Evolutionary conservation across 1,139 yeast genomes (phyloP).

Genomic region (Saccharomyces hybrid): DNA sequence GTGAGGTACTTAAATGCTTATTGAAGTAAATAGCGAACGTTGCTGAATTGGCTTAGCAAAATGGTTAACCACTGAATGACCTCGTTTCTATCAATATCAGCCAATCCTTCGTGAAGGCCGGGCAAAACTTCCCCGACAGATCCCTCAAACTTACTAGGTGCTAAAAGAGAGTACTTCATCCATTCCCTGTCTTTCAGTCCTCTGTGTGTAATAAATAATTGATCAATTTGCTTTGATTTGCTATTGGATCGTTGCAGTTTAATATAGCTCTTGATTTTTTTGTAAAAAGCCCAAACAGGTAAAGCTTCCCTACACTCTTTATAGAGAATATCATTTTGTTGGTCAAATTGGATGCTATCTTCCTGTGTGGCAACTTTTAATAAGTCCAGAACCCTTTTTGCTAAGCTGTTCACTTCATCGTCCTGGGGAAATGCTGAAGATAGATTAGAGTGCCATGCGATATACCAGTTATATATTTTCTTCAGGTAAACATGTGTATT

Average conservation of each 20-base stretch:
- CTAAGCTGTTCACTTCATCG: constrained; percentile 9
- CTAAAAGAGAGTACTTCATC: constrained; percentile 40
- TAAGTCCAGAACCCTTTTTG: constrained; percentile 9
- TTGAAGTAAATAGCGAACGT: constrained; percentile 12
- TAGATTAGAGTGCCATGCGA: constrained; percentile 8
- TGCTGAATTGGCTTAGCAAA: constrained; percentile 20
- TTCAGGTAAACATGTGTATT: constrained; percentile 33
- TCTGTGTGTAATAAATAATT: constrained; percentile 30
- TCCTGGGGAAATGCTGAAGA: constrained; percentile 18
- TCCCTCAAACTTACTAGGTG: constrained; percentile 35
- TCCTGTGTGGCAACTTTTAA: constrained; percentile 10
- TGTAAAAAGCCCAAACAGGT: constrained; percentile 61
- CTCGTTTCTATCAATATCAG: constrained; percentile 29
- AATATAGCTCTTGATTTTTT: constrained; percentile 52
- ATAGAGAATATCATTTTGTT: constrained; percentile 33
- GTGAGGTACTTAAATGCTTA: constrained; percentile 2
- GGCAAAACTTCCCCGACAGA: constrained; percentile 34
- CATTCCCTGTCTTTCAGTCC: constrained; percentile 35
- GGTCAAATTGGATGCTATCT: constrained; percentile 21
- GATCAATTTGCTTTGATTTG: constrained; percentile 47
- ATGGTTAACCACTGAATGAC: constrained; percentile 26
- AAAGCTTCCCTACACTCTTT: constrained; percentile 48
- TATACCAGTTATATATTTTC: constrained; percentile 17
- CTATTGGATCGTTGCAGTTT: constrained; percentile 49
- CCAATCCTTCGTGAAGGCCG: constrained; percentile 36